These are phyloP conservation scores for Rhodotorula paludigena DNA, from an alignment of 768 basidiomycete species.

Conservation along the genomic window DNA sequence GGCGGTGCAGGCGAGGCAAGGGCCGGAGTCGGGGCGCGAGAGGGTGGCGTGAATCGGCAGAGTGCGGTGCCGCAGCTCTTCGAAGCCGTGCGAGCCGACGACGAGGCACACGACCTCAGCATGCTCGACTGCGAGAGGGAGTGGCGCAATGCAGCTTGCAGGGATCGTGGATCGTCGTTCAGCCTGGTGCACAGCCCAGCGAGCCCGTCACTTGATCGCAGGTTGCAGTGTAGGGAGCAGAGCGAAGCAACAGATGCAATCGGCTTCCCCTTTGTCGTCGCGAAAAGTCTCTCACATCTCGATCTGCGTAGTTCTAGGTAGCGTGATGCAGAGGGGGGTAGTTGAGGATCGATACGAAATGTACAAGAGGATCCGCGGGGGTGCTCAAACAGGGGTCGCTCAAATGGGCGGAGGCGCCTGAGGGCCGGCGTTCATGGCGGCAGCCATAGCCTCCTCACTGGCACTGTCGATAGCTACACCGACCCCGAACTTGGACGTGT, in stretches of 20 bases:
- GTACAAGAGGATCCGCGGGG: background rate
- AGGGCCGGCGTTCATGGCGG: constrained; percentile 14
- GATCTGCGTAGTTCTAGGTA: too few relatives aligned
- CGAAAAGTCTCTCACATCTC: too few relatives aligned
- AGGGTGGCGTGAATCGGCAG: too few relatives aligned
- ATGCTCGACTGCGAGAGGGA: too few relatives aligned
- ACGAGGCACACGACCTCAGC: too few relatives aligned
- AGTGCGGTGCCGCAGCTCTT: too few relatives aligned
- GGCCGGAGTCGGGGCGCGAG: background rate
- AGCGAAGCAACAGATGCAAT: background rate
- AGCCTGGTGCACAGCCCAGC: too few relatives aligned
- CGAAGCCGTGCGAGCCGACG: too few relatives aligned
- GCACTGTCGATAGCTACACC: constrained; percentile 29
- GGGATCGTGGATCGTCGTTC: too few relatives aligned
- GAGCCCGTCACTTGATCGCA: too few relatives aligned
- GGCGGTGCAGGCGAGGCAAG: background rate
- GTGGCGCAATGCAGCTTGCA: too few relatives aligned
- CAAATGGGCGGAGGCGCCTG: constrained; percentile 25
- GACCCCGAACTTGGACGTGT: constrained; percentile 35
- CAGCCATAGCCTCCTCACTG: constrained; percentile 33
- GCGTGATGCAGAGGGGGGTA: background rate
- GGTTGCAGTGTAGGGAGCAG: too few relatives aligned
- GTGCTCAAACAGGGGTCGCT: background rate
- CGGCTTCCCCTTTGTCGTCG: background rate
- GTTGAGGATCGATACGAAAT: background rate